Evolutionary conservation across 805 yeast genomes (phyloP).

Genomic region (Lachancea fermentati): DNA sequence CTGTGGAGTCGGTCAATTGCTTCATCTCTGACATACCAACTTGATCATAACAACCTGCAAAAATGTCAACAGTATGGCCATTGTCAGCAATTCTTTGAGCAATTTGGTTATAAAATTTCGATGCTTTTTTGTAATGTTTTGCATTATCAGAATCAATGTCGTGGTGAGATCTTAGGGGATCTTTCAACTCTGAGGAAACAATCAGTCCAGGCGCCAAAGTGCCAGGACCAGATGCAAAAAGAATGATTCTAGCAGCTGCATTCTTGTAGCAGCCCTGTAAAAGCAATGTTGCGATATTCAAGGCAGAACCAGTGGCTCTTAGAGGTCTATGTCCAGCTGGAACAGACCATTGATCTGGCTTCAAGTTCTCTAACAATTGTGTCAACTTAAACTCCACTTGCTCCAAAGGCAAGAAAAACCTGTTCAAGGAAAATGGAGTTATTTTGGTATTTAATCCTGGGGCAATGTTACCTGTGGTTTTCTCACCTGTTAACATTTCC

Average conservation of each 20-base stretch:
- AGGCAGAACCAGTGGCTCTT: slow-evolving; percentile 90
- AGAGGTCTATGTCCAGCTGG: slow-evolving; percentile 78
- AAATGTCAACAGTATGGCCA: slow-evolving; percentile 81
- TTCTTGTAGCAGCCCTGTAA: slow-evolving; percentile 80
- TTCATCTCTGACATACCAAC: slow-evolving; percentile 94
- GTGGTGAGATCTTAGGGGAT: slow-evolving; percentile 95
- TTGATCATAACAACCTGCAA: slow-evolving; percentile 95
- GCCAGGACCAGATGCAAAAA: slow-evolving; percentile 93
- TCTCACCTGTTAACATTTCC: slow-evolving; percentile 57
- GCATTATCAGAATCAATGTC: slow-evolving; percentile 91
- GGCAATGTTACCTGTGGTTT: slow-evolving; percentile 35
- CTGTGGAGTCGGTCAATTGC: slow-evolving; percentile 74
- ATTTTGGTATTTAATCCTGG: slow-evolving; percentile 30
- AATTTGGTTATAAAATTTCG: slow-evolving; percentile 69
- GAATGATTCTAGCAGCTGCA: slow-evolving; percentile 80
- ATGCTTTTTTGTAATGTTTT: slow-evolving; percentile 80
- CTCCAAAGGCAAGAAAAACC: slow-evolving; percentile 69
- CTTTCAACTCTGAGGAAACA: slow-evolving; percentile 85
- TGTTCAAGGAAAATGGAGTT: slow-evolving; percentile 43
- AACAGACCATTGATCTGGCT: slow-evolving; percentile 84
- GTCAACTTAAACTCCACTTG: slow-evolving; percentile 81
- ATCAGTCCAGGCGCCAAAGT: slow-evolving; percentile 93
- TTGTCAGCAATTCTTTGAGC: slow-evolving; percentile 65
- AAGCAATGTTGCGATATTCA: slow-evolving; percentile 75
- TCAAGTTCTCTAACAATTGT: slow-evolving; percentile 68